Evolutionary conservation across 768 basidiomycete species (phyloP).

Genomic region (Phanerochaete sordida): DNA sequence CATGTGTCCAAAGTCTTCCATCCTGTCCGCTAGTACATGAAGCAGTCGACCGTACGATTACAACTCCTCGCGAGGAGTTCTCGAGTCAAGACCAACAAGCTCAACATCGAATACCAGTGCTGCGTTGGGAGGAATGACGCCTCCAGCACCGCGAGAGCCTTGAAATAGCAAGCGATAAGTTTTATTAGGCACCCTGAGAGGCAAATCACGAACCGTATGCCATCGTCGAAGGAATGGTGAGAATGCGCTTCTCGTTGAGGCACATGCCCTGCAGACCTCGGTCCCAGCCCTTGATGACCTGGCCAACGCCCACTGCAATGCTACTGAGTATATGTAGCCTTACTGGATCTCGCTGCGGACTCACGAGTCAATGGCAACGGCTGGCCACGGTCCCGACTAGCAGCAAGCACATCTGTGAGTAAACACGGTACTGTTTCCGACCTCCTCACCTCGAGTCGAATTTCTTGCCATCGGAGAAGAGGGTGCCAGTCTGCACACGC

Average conservation of each 20-base stretch:
- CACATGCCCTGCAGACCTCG: constrained; percentile 84
- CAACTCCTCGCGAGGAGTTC: constrained; percentile 49
- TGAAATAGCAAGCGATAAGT: neutral
- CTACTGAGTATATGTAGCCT: neutral
- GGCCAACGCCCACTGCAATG: constrained; percentile 64
- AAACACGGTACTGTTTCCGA: neutral
- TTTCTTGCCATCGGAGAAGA: constrained; percentile 71
- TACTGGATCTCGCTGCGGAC: constrained; percentile 21
- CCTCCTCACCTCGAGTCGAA: constrained; percentile 80
- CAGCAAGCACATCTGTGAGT: neutral
- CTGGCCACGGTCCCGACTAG: constrained; percentile 64
- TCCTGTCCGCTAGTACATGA: neutral
- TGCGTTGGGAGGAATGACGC: constrained; percentile 73
- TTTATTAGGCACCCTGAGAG: neutral
- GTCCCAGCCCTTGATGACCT: constrained; percentile 87
- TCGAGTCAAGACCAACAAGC: constrained; percentile 58
- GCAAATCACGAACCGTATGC: constrained; percentile 69
- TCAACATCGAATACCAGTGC: constrained; percentile 87
- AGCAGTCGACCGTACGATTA: constrained; percentile 24
- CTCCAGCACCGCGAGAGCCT: constrained; percentile 77
- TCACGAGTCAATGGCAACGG: constrained; percentile 79
- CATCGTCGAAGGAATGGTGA: constrained; percentile 78
- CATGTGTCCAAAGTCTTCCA: neutral
- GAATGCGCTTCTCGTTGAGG: constrained; percentile 78
- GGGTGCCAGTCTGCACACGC: constrained; percentile 65